Conservation (phyloP, 2,329 filamentous ascomycete species). For the Talaromyces rugulosus region DNA sequence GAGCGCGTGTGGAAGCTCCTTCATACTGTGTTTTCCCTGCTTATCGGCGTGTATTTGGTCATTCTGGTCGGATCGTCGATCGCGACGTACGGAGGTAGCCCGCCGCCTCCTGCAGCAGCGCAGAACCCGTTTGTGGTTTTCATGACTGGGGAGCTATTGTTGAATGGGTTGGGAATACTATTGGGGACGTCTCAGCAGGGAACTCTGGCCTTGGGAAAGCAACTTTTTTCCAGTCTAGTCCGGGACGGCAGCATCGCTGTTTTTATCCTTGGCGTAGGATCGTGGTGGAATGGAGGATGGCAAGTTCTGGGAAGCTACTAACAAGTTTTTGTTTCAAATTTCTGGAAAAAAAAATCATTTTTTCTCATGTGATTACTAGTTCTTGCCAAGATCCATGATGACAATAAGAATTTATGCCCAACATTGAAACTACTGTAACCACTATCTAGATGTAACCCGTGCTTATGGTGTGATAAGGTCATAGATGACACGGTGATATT, state of each 20-base stretch:
- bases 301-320: slow-evolving; percentile 13
- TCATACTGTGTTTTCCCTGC: slow-evolving; percentile 56
- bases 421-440: too few species aligned
- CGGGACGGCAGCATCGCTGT: slow-evolving; percentile 43
- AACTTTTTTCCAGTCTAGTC: slow-evolving; percentile 35
- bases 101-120: slow-evolving; percentile 41
- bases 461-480: not conserved
- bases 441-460: not conserved
- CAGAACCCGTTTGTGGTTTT: slow-evolving; percentile 45
- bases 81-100: slow-evolving; percentile 33
- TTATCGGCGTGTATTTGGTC: slow-evolving; percentile 51
- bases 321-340: not conserved
- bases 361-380: too few species aligned
- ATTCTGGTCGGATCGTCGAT: slow-evolving; percentile 34
- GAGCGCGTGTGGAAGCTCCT: slow-evolving; percentile 52
- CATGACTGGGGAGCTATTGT: slow-evolving; percentile 42
- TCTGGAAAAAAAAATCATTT: too few species aligned
- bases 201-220: slow-evolving; percentile 28
- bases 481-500: not conserved
- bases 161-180: slow-evolving; percentile 35
- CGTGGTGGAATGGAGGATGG: slow-evolving; percentile 37
- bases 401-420: too few species aligned
- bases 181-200: slow-evolving; percentile 23
- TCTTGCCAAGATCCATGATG: too few species aligned
- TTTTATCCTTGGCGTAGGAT: slow-evolving; percentile 41